phyloP scores from a whole-genome alignment of 73 alveolate species.

The Tetrahymena thermophila region DNA sequence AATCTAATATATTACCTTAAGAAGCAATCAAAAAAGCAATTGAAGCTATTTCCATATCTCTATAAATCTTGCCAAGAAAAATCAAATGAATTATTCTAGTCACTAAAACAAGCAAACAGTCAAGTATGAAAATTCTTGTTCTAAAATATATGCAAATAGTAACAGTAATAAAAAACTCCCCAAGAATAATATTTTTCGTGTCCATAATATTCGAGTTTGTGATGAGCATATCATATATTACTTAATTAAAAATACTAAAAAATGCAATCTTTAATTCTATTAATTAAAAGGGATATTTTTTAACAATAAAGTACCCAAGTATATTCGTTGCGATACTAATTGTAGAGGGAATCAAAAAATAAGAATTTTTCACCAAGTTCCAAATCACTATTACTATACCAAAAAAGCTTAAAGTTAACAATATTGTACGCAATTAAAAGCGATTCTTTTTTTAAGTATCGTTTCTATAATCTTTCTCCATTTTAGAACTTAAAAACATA shows the following conservation, averaged over 20 bases:
- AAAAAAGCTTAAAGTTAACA: background rate
- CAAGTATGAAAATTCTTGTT: background rate
- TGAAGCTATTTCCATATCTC: background rate
- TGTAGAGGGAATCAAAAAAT: background rate
- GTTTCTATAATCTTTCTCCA: background rate
- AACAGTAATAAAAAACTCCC: background rate
- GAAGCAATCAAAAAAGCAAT: background rate
- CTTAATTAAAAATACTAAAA: background rate
- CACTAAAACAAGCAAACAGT: background rate
- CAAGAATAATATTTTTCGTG: background rate
- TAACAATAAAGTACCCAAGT: background rate
- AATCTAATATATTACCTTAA: background rate
- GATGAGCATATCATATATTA: background rate
- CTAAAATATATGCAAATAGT: background rate
- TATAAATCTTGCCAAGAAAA: background rate
- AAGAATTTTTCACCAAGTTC: background rate
- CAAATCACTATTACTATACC: background rate
- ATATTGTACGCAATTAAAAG: background rate
- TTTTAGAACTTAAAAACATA: background rate
- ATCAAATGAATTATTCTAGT: background rate
- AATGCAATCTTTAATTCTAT: background rate
- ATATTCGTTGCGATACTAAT: background rate
- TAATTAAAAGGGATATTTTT: background rate
- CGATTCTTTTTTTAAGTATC: background rate
- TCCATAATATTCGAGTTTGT: background rate